Conservation (phyloP, 2,329 filamentous ascomycete species). For the Monosporascus sp. region DNA sequence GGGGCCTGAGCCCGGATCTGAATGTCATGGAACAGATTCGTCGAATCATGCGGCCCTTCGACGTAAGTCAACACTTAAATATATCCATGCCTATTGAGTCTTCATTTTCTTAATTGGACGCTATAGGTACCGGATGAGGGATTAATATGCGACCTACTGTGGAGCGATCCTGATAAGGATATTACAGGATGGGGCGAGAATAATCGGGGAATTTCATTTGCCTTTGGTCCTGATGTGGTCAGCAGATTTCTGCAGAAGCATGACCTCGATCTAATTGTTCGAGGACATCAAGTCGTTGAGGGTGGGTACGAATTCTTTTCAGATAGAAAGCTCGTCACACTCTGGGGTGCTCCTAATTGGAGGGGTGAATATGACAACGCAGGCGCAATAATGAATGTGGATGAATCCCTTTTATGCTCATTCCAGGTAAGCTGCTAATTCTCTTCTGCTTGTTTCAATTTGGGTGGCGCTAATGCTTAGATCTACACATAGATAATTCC, state of each 20-base stretch:
- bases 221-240: slow-evolving; percentile 95
- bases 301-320: slow-evolving; percentile 99
- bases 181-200: slow-evolving; percentile 99
- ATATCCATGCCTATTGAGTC: slow-evolving; percentile 18
- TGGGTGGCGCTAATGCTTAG: background rate
- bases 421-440: slow-evolving; percentile 69
- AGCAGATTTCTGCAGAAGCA: slow-evolving; percentile 97
- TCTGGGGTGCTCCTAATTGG: slow-evolving; percentile 98
- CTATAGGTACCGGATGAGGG: slow-evolving; percentile 92
- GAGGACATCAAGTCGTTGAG: slow-evolving; percentile 97
- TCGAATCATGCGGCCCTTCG: slow-evolving; percentile 95
- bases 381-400: slow-evolving; percentile 99
- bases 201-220: slow-evolving; percentile 96
- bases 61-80: slow-evolving; percentile 61
- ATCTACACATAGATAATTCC: slow-evolving; percentile 72
- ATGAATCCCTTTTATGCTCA: slow-evolving; percentile 95
- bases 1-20: slow-evolving; percentile 90
- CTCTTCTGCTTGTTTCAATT: background rate
- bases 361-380: slow-evolving; percentile 99
- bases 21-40: slow-evolving; percentile 99
- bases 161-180: slow-evolving; percentile 98
- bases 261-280: slow-evolving; percentile 98
- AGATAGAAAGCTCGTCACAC: slow-evolving; percentile 91
- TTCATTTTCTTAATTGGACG: slow-evolving; percentile 22
- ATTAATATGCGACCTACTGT: slow-evolving; percentile 92